Conservation (phyloP, 805 yeast species). For the Candida oleophila region DNA sequence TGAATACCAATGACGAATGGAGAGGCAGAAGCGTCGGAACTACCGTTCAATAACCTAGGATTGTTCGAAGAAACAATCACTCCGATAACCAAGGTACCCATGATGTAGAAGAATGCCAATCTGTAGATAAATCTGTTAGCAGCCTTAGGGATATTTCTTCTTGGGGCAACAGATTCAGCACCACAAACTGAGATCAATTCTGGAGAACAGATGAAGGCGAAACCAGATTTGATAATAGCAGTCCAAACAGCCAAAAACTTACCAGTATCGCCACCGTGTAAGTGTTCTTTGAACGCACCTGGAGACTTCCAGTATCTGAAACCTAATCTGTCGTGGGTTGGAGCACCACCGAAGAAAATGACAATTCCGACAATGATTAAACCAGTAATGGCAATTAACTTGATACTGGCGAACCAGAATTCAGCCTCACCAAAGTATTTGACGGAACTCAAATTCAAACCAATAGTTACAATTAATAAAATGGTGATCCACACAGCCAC, state of each 20-base stretch:
- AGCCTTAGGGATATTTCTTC: constrained; percentile 62
- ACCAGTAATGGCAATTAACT: constrained; percentile 30
- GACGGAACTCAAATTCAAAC: constrained; percentile 29
- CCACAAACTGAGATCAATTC: constrained; percentile 49
- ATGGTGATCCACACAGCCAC: constrained; percentile 42
- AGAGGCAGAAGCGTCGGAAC: constrained; percentile 54
- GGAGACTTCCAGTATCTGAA: constrained; percentile 42
- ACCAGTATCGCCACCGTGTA: constrained; percentile 55
- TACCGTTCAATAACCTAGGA: constrained; percentile 20
- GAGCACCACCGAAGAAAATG: constrained; percentile 39
- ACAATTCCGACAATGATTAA: constrained; percentile 34
- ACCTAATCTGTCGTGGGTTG: constrained; percentile 41
- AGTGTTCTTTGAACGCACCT: constrained; percentile 41
- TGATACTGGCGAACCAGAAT: constrained; percentile 33
- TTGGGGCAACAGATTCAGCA: constrained; percentile 59
- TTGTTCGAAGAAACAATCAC: constrained; percentile 33
- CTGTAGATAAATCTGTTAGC: constrained; percentile 56
- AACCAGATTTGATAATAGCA: constrained; percentile 62
- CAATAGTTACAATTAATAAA: constrained; percentile 23
- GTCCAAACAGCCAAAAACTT: constrained; percentile 64
- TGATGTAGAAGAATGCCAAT: constrained; percentile 39
- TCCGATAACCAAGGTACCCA: constrained; percentile 41
- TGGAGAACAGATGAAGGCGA: constrained; percentile 62
- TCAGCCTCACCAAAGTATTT: constrained; percentile 37
- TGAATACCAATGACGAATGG: constrained; percentile 66